phyloP scores from a whole-genome alignment of 148 eudicot genomes.

The Diospyros kaki region DNA sequence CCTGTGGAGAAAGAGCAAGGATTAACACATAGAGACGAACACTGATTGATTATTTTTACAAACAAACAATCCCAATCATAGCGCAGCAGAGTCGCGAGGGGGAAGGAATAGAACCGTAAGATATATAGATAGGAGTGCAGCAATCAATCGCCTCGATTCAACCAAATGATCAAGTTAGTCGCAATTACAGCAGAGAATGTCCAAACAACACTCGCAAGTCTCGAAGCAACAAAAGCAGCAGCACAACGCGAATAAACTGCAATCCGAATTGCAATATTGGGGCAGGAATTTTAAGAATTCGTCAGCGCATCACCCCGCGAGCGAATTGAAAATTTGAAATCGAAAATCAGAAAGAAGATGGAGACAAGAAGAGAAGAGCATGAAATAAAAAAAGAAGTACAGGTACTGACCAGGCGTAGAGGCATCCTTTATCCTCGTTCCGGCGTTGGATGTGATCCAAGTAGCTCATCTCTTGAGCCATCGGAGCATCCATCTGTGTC shows the following conservation, averaged over 20 bases:
- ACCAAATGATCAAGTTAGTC: not conserved
- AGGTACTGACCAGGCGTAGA: conserved; percentile 50
- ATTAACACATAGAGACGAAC: no score
- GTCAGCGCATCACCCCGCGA: no score
- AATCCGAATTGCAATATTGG: not conserved
- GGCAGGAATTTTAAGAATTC: not conserved
- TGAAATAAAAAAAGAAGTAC: not conserved
- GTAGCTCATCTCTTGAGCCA: conserved; percentile 21
- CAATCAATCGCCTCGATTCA: no score
- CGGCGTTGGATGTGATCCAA: conserved; percentile 41
- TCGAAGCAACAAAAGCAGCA: conserved; percentile 38
- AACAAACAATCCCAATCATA: no score
- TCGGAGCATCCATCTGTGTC: conserved; percentile 14
- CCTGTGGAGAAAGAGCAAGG: no score
- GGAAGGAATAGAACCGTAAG: no score
- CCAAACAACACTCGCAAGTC: conserved; percentile 38
- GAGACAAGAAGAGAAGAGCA: no score
- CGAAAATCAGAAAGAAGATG: not conserved
- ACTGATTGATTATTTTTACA: no score
- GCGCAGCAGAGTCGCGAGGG: no score
- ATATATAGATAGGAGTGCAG: no score
- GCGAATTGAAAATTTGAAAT: not conserved
- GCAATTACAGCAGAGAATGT: conserved; percentile 24
- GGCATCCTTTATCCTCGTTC: conserved; percentile 47
- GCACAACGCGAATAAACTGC: conserved; percentile 30